phyloP scores from a whole-genome alignment of 2,329 filamentous ascomycete species.

The Neoscytalidium dimidiatum region DNA sequence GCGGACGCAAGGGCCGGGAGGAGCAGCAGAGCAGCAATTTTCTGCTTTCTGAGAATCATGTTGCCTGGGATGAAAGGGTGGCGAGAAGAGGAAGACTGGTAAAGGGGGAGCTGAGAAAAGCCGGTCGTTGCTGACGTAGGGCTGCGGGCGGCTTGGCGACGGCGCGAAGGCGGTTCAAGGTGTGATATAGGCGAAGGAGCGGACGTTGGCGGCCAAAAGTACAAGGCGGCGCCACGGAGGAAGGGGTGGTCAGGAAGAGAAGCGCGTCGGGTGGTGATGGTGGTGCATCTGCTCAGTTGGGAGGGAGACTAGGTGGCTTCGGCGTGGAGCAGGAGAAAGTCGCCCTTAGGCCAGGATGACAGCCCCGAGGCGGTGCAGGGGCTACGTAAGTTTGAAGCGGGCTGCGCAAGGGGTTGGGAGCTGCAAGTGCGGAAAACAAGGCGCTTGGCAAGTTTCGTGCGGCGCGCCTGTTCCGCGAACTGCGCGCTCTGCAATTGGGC shows the following conservation, averaged over 20 bases:
- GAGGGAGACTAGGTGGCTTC: constrained; percentile 16
- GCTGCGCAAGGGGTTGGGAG: constrained; percentile 17
- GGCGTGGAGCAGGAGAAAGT: constrained; percentile 14
- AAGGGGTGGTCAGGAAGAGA: constrained; percentile 2
- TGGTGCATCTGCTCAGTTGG: constrained; percentile 8
- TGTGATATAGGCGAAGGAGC: constrained; percentile 6
- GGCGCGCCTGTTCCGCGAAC: background rate
- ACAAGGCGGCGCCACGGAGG: background rate
- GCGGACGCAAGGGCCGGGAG: constrained; percentile 55
- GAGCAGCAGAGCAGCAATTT: constrained; percentile 61
- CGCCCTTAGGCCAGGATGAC: background rate
- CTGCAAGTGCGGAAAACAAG: background rate
- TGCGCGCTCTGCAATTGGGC: background rate
- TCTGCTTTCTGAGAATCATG: constrained; percentile 62
- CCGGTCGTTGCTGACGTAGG: constrained; percentile 18
- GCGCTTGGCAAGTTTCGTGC: background rate
- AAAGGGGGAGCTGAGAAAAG: constrained; percentile 11
- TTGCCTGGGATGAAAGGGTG: constrained; percentile 26
- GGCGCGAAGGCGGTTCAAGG: background rate
- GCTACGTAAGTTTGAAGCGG: constrained; percentile 16
- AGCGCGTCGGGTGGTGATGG: background rate
- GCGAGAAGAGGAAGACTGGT: background rate
- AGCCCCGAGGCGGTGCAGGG: constrained; percentile 20
- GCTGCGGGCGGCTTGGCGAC: constrained; percentile 1
- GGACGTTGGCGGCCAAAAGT: constrained; percentile 6